Evolutionary conservation across 495 filamentous ascomycete genomes (phyloP), one percentile per base, ranked within the genome.

Genomic region (Tuber indicum): DNA sequence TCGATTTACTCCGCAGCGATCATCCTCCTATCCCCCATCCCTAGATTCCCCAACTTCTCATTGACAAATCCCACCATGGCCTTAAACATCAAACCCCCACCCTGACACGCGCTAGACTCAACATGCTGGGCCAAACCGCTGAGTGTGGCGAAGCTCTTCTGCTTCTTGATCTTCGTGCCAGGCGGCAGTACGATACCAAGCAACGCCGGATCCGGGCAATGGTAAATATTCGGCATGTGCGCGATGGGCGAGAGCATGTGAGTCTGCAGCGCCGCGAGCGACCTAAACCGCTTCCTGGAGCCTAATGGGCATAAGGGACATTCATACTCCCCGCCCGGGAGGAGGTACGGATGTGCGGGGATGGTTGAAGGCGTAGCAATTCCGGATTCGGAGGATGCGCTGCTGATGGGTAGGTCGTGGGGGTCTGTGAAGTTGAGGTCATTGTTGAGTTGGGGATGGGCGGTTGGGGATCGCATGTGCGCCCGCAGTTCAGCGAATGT

Each of bases 221-320:
- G 79, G 58, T 81, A 81, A 16, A 81, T 81, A 36, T 70, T 81
- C 41, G 78, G 14, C 46, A 73, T 71, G 45, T 81, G 79, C 5
- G 58, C 58, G 9, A 46, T 26, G 19, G 62, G 16, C 1, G 79
- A 81, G 32, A 39, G 75, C 71, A 81, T 69, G 14, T 81, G 79
- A 3, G 10, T 52, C 43, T 72, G 41, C 5, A 81, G 72, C 26
- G 39, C 44, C 4, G 36, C n/a, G 14, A 75, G n/a, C 36, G 32
- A 62, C n/a, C 14, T 43, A 23, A 75, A 81, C 9, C 44, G 9
- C 36, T 19, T 75, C 16, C 19, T 52, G 10, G 43, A 19, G 17
- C 19, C 43, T 0, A 39, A 5, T 1, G 78, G 79, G 21, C 79
- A 78, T 12, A 81, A n/a, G 52, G 75, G 75, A 45, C 79, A 81